These are phyloP conservation scores for Strobilomyces dryophilus DNA, from an alignment of 768 basidiomycete genomes.

Conservation along the genomic window DNA sequence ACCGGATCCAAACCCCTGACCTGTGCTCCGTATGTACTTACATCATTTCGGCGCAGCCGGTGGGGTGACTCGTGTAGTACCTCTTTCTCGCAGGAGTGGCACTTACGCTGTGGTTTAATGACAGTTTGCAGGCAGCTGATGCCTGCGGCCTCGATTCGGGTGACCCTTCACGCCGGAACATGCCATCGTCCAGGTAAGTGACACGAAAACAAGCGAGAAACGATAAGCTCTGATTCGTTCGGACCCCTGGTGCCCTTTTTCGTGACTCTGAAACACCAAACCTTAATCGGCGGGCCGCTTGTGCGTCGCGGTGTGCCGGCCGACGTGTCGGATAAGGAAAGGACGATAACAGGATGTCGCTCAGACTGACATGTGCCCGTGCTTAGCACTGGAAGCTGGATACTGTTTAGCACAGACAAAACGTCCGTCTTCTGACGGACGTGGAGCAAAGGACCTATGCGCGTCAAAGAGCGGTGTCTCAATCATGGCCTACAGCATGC, in stretches of 20 bases:
- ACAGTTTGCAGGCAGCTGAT: background rate
- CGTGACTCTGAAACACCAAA: constrained; percentile 9
- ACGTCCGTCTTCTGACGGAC: background rate
- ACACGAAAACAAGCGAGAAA: background rate
- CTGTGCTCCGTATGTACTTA: background rate
- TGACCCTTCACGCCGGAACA: background rate
- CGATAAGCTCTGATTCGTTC: background rate
- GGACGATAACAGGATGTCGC: background rate
- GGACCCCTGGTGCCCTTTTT: background rate
- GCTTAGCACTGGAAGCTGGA: background rate
- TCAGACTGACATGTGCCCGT: background rate
- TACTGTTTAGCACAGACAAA: background rate
- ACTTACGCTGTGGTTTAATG: background rate
- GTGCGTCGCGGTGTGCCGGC: background rate
- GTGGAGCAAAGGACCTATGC: background rate
- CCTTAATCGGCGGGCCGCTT: constrained; percentile 1
- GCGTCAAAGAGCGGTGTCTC: background rate
- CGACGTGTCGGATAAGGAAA: background rate
- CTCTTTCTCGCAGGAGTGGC: background rate
- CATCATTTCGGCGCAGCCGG: background rate
- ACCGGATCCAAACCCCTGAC: constrained; percentile 3
- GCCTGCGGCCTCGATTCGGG: background rate
- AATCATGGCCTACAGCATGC: background rate
- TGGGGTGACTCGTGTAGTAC: background rate
- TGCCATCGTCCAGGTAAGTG: background rate